Base-by-base conservation (phyloP, 108 stramenopile species). In the Pseudonitzschia multiseries region DNA sequence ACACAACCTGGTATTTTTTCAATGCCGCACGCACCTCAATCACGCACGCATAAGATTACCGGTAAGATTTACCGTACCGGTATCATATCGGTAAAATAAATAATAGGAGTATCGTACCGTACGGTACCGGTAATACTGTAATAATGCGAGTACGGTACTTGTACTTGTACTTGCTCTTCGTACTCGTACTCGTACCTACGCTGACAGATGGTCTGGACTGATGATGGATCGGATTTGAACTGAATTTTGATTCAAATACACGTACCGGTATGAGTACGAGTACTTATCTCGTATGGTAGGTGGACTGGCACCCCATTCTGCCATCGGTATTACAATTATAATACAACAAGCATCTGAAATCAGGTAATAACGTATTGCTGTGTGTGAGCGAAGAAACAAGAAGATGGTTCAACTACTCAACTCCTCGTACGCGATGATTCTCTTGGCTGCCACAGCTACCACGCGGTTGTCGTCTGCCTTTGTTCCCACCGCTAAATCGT, bases 381-480 rank as follows among this genome's bases (percentile, higher is more conserved):
- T 5, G 36, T 18, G 46, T 48, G 42, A 42, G 42, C 6, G 8
- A 42, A 9, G 10, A 42, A 48, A 14, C 4, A 48, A 5, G 15
- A 62, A 62, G 18, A 62, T 62, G 61, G 61, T 67, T 17, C 31
- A 67, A 29, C 46, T 67, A 46, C 43, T 48, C 66, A 33, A 24
- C 24, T 42, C 64, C 24, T 31, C 54, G 18, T 56, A 52, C 62
- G 33, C 65, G 2, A 79, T 83, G 77, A 50, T 78, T 1, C 68
- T 83, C 8, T 46, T 83, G 67, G 54, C 77, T 57, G 71, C 68
- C 20, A 46, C 77, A 48, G 71, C 68, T 10, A 46, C 71, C 46
- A 29, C 53, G 18, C 77, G 82, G 31, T 42, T 79, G 48, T 75
- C 78, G 43, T 75, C 81, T 41, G 87, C 87, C 50, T 90, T 90